Conservation (phyloP, 2,329 filamentous ascomycete species). For the Xylariaceae sp. region DNA sequence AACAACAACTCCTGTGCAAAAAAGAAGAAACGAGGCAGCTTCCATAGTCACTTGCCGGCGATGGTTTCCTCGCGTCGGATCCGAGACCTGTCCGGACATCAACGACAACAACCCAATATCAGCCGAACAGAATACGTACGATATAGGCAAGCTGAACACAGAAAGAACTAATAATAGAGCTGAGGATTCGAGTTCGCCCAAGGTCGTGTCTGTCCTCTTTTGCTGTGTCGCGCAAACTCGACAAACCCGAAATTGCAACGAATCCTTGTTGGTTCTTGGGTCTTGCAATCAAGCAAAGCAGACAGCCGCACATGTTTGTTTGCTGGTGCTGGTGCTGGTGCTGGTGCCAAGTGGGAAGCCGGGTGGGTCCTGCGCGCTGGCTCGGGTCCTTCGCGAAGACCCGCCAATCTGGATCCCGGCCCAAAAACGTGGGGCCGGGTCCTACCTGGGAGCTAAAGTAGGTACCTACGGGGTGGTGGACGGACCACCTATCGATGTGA, state of each 20-base stretch:
- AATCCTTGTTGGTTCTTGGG: neutral
- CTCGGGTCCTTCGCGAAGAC: conserved; percentile 4
- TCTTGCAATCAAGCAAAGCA: neutral
- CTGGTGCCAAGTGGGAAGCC: neutral
- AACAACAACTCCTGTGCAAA: no score
- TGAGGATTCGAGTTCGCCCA: neutral
- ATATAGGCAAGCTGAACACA: neutral
- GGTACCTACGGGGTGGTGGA: neutral
- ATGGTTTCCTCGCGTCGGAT: neutral
- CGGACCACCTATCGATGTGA: neutral
- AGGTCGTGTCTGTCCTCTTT: neutral
- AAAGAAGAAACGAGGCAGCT: no score
- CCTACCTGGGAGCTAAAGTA: neutral
- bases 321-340: conserved; percentile 1
- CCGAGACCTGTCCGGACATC: neutral
- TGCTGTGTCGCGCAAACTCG: conserved; percentile 7
- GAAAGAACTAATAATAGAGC: conserved; percentile 2
- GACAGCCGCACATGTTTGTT: conserved; percentile 6
- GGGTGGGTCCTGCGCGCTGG: neutral
- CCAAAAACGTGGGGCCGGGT: conserved; percentile 12
- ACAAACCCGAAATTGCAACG: neutral
- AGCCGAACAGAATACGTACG: neutral
- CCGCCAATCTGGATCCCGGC: conserved; percentile 6
- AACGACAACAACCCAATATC: neutral
- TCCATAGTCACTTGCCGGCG: neutral